A percentile compares a stretch with the other conserved stretches of the same genome.
phyloP scores from a whole-genome alignment of 768 basidiomycete species.

The Suillus subalutaceus region DNA sequence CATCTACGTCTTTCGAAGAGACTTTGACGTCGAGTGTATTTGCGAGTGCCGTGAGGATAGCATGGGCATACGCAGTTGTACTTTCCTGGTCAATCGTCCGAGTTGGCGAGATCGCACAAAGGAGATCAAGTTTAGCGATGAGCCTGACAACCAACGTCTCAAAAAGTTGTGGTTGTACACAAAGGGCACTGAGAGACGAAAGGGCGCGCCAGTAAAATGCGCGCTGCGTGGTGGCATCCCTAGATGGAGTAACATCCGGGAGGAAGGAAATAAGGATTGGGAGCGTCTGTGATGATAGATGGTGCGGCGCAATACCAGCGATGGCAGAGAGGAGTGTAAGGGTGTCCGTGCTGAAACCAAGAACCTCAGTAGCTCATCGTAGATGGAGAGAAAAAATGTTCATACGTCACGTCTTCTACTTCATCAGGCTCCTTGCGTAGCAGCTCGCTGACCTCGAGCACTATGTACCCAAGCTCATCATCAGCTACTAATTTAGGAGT shows the following conservation, averaged over 20 bases:
- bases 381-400: conserved; percentile 1
- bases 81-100: conserved; percentile 51
- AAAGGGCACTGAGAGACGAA: conserved; percentile 69
- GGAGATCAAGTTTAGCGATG: conserved; percentile 71
- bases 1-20: conserved; percentile 62
- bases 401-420: conserved; percentile 55
- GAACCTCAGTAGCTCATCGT: not conserved
- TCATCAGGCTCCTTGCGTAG: conserved; percentile 52
- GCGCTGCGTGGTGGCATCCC: conserved; percentile 58
- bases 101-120: conserved; percentile 47
- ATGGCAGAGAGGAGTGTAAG: conserved; percentile 68
- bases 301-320: conserved; percentile 57
- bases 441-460: conserved; percentile 74
- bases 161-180: conserved; percentile 76
- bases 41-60: conserved; percentile 72
- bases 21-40: conserved; percentile 61
- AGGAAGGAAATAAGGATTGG: conserved; percentile 79
- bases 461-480: conserved; percentile 78
- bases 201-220: conserved; percentile 69
- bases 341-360: conserved; percentile 50
- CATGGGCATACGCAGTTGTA: conserved; percentile 82
- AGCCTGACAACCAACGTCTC: conserved; percentile 81
- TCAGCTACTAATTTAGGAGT: conserved; percentile 64
- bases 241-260: conserved; percentile 64
- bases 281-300: conserved; percentile 74